Conservation (phyloP, 306 rosid genomes). For the Castanea sativa region DNA sequence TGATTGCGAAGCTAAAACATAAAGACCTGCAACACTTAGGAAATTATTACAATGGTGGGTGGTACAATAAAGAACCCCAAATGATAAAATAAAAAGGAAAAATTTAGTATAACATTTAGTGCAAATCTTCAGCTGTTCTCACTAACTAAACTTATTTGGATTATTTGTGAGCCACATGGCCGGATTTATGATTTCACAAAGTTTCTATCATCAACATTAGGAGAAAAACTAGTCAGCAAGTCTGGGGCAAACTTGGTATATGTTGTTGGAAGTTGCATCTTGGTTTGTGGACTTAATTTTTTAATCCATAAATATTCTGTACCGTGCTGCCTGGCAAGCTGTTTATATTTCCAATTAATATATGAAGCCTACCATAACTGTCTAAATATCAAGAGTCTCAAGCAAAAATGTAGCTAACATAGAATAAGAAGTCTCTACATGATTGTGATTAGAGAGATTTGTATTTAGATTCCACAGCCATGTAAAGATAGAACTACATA, state of each 20-base stretch:
- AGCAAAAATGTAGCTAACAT: not conserved
- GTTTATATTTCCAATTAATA: not conserved
- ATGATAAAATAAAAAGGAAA: constrained; percentile 6
- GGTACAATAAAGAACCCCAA: constrained; percentile 13
- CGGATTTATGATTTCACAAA: constrained; percentile 10
- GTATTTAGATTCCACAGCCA: not conserved
- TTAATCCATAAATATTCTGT: not conserved
- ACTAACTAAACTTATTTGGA: not conserved
- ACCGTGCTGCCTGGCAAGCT: not conserved
- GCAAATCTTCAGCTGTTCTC: constrained; percentile 6
- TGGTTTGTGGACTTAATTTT: not conserved
- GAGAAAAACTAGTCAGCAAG: not conserved
- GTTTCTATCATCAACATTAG: not conserved
- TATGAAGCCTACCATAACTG: not conserved
- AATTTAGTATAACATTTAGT: constrained; percentile 3
- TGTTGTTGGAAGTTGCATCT: not conserved
- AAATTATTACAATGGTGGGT: constrained; percentile 10
- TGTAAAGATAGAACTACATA: not conserved
- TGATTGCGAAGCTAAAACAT: constrained; percentile 90
- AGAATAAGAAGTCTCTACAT: not conserved
- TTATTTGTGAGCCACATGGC: constrained; percentile 17
- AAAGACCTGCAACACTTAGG: constrained; percentile 55
- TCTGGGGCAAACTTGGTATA: not conserved
- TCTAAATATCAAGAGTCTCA: not conserved
- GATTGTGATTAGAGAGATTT: not conserved